Conservation (phyloP, 306 rosid species). For the Castanea mollissima region DNA sequence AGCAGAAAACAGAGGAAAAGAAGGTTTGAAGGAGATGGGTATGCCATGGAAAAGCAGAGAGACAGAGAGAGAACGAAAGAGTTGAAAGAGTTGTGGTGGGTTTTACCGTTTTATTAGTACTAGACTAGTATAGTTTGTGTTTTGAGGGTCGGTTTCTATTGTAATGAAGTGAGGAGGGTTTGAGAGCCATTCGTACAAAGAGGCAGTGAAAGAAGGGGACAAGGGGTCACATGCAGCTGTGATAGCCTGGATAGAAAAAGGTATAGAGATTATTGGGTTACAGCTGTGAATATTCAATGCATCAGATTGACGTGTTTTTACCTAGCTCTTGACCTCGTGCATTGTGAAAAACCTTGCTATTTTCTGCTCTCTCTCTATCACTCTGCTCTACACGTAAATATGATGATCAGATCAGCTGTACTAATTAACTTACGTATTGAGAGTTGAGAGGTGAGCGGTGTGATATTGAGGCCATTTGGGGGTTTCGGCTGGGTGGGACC, state of each 20-base stretch:
- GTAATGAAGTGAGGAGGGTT: not conserved
- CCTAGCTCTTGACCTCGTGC: not conserved
- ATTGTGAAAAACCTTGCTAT: not conserved
- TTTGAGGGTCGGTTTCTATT: not conserved
- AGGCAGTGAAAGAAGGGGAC: conserved; percentile 2
- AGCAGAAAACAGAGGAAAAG: conserved; percentile 16
- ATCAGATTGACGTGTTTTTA: conserved; percentile 15
- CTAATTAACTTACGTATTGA: too few species aligned
- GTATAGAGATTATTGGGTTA: conserved; percentile 33
- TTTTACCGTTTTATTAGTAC: too few species aligned
- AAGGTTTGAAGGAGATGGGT: not conserved
- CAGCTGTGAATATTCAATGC: conserved; percentile 72
- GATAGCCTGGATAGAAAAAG: conserved; percentile 2
- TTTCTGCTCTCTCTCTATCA: too few species aligned
- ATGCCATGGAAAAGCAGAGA: conserved; percentile 30
- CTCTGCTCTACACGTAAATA: too few species aligned
- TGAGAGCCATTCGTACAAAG: not conserved
- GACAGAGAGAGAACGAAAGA: not conserved
- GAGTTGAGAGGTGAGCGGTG: too few species aligned
- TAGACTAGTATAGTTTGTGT: not conserved
- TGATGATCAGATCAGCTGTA: too few species aligned
- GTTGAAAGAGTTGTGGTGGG: too few species aligned
- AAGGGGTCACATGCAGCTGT: conserved; percentile 60
- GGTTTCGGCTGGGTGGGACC: too few species aligned
- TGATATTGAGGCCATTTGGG: too few species aligned